Conservation (phyloP, 2,329 filamentous ascomycete genomes). For the Stagonosporopsis rhizophila region DNA sequence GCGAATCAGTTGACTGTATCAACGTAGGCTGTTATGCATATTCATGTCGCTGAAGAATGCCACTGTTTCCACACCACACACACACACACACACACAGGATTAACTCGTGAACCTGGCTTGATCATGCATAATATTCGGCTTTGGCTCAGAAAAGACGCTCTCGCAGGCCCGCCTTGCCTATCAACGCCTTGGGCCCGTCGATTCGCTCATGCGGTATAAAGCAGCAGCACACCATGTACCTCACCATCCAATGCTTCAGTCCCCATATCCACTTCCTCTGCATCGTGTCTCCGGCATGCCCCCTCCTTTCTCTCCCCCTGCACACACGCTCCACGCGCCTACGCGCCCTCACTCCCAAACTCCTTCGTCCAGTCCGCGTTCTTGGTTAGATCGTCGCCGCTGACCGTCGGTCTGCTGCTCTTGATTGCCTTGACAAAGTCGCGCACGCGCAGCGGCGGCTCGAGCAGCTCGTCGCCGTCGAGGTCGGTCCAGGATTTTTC, state of each 20-base stretch:
- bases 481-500: conserved; percentile 96
- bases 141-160: neutral
- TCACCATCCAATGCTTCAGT: too few species aligned
- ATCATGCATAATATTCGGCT: neutral
- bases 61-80: too few species aligned
- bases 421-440: conserved; percentile 95
- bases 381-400: conserved; percentile 79
- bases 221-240: conserved; percentile 2
- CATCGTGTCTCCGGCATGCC: neutral
- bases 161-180: neutral
- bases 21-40: too few species aligned
- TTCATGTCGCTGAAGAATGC: too few species aligned
- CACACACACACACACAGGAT: too few species aligned
- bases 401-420: conserved; percentile 87
- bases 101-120: neutral
- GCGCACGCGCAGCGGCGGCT: conserved; percentile 84
- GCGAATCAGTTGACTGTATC: too few species aligned
- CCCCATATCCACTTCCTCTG: neutral
- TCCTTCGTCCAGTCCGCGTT: conserved; percentile 95
- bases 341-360: conserved; percentile 89
- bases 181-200: neutral
- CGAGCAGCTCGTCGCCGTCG: conserved; percentile 81
- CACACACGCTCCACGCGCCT: too few species aligned
- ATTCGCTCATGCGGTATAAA: conserved; percentile 17
- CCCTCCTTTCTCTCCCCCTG: neutral